Base-by-base conservation (phyloP, 805 yeast species). In the Metschnikowia noctiluminum region DNA sequence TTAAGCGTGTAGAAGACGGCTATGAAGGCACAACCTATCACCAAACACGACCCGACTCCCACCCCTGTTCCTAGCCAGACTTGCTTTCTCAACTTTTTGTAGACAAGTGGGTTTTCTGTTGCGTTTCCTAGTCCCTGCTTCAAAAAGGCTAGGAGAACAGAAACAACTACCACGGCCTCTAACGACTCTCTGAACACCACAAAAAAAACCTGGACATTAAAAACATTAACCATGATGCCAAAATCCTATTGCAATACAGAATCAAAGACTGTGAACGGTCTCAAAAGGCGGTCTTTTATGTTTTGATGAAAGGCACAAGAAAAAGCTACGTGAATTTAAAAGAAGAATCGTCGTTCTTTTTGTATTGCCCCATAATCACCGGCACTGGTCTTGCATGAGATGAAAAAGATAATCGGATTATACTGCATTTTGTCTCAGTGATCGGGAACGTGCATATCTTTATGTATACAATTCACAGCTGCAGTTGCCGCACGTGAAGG, bases 131-230 rank as follows among this genome's bases (percentile, higher is more conserved):
- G 78, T 53, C 96, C 87, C 70, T 89, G 97, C 69, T 89, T 89
- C 58, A 91, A 77, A 73, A 92, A 92, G 34, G 98, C 95, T 49
- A 92, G 76, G 55, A 92, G 75, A 42, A 92, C 97, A 8, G 98
- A 89, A 54, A 94, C 86, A 55, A 92, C 87, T 57, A 92, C 80
- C 46, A 90, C 84, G 15, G 98, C 99, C 72, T 92, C 99, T 55
- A 92, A 74, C 45, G 95, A 76, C 74, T 92, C 99, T 77, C 99
- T 86, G 68, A 92, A 85, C 50, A 90, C 94, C 57, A 91, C 85
- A 71, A 90, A 89, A 76, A 89, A 90, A 53, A 90, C 84, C 58
- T 81, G 84, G 39, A 81, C 84, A 62, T 84, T 81, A 66, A 86
- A 85, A 36, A 85, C 86, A 70, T 76, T 62, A 28, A 66, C 79